Evolutionary conservation across 345 rosid species (phyloP), one percentile per base, ranked within the genome.

Genomic region (Lepidium africanum): DNA sequence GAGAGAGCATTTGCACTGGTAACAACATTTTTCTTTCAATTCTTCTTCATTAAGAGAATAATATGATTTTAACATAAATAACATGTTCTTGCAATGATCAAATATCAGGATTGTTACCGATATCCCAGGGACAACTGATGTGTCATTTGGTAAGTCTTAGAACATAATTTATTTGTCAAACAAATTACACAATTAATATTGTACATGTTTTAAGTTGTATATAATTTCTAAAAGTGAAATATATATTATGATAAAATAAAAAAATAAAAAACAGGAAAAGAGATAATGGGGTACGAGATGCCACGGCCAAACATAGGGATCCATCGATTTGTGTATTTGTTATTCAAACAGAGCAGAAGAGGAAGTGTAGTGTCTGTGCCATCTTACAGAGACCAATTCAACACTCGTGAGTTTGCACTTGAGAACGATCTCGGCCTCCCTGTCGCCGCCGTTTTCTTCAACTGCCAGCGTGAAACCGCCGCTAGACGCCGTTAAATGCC

Each of bases 301-400:
- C 96, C 97, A n/a, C 75, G 83, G 83, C 98, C 98, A 33, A 90
- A 80, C 81, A 93, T 93, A 69, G 98, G 98, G 63, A 93, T 93
- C 33, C 98, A 93, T 71, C 82, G 98, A 79, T 93, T 82, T 49
- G 97, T 86, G 79, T 90, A 87, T 72, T 59, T 93, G 7, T 76
- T 93, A 17, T 93, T 87, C 84, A 87, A 82, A 79, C 98, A 93
- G 79, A 85, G 76, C 48, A 59, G 85, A 9, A 78, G 98, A 71
- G 83, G 84, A 57, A 70, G 81, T 32, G 82, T 81, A 38, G 71
- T 63, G 49, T 77, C 23, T 13, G 39, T 76, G n/a, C 91, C 97
- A 9, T 30, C 82, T 4, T 78, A 87, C 51, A 82, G 92, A 71
- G 97, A 93, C 53, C 72, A 40, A 7, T 93, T 93, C 79, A 82